Base-by-base conservation (phyloP, 805 yeast species). In the Cephaloascus albidus region DNA sequence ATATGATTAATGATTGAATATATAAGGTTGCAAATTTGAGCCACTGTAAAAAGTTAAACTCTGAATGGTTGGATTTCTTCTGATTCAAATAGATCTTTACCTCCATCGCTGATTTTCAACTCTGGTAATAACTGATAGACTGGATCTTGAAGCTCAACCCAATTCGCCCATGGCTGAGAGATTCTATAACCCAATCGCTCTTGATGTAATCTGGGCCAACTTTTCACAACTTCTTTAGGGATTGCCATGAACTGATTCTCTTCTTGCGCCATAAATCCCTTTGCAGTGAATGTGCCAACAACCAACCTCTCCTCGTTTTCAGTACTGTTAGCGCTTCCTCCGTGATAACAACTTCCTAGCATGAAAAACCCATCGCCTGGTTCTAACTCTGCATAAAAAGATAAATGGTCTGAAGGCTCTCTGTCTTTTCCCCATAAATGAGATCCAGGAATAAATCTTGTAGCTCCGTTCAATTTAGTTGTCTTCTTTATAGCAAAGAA, bases 391-490 rank as follows among this genome's bases (percentile, higher is more conserved):
- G 53, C 56, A 18, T 51, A 47, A n/a, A 41, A 33, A 3, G 41
- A 36, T 31, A 46, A 44, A 14, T 50, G 51, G 19, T 53, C 49
- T 17, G 40, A 36, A 14, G 60, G 58, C 8, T 45, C 38, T 40
- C 50, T 46, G 20, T 43, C 47, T 38, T 46, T 46, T 18, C 49
- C 58, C 60, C 60, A 55, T 15, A 53, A 41, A 38, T 56, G 61
- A 12, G 58, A 53, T 2, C 60, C 58, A 12, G 60, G 58, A 39
- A 56, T 51, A 14, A 53, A 42, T 33, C 58, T 42, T 3, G 61
- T 56, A n/a, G 58, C 61, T 14, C 61, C 61, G 38, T 56, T 56
- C 20, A 31, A 54, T 35, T 47, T 50, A 10, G 60, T 56, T 4
- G 55, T 39, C 32, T 45, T 50, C 26, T 49, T 52, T 5, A 45